Base-by-base conservation (phyloP, 306 rosid species). In the Corylus heterophylla region DNA sequence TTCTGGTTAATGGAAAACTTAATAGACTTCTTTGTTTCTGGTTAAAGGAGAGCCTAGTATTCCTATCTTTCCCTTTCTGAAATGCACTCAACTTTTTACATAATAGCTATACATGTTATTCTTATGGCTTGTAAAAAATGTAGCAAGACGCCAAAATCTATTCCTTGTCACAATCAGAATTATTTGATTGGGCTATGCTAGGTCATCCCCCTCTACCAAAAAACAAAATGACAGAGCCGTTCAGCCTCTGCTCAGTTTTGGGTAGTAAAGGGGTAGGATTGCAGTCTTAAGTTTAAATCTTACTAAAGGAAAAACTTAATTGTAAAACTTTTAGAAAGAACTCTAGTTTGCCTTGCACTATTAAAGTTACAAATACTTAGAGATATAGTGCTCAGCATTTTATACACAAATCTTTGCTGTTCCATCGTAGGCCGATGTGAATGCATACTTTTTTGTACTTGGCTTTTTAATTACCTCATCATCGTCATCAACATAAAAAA, bases 1-100 rank as follows among this genome's bases (percentile, higher is more conserved):
- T 54, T 83, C 35, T 75, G 77, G 35, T 62, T 58, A 35, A 39
- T 39, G 44, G 44, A 39, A 68, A 42, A 52, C 59, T 74, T 12
- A 4, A 12, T 52, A 29, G 17, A 14, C 56, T 52, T 52, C 4
- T 52, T 4, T 52, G 56, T 54, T 54, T 49, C 66, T 63, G 37
- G 20, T 35, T 31, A 63, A 31, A 63, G 69, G 44, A 63, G 69
- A 14, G 44, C 69, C 20, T 63, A 35, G 42, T 63, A 63, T 12
- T 63, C 69, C 69, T 63, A 31, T 63, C 42, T 62, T 62, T 63
- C 45, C 44, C 69, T 63, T 13, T 35, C 37, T 63, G n/a, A 63
- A 63, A 31, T 63, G 17, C 4, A 14, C 45, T 17, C 22, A 4
- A 31, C 9, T 35, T 63, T 31, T 9, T 31, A 2, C 8, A 12